phyloP scores from a whole-genome alignment of 768 basidiomycete species.

The Russula virescens region DNA sequence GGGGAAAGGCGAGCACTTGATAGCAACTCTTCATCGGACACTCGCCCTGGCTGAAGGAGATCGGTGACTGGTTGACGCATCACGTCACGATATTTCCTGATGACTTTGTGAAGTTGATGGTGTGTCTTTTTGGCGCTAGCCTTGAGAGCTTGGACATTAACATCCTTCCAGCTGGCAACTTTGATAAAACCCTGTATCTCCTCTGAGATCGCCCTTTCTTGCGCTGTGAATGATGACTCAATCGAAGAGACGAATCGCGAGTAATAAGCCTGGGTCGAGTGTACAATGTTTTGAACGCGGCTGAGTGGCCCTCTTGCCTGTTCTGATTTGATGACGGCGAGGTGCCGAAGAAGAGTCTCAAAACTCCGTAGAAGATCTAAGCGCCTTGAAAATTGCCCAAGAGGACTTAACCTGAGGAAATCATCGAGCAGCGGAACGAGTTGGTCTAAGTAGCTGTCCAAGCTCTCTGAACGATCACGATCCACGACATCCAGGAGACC shows the following conservation, averaged over 20 bases:
- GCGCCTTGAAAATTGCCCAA: slow-evolving; percentile 76
- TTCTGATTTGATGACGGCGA: slow-evolving; percentile 35
- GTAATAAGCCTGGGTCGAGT: slow-evolving; percentile 58
- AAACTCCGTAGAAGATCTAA: slow-evolving; percentile 68
- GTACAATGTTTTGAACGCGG: slow-evolving; percentile 54
- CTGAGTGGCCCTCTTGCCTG: slow-evolving; percentile 34
- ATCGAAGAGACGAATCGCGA: slow-evolving; percentile 50
- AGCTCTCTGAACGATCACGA: slow-evolving; percentile 33
- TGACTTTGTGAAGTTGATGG: slow-evolving; percentile 81
- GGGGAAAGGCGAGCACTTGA: neutral
- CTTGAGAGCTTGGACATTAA: slow-evolving; percentile 90
- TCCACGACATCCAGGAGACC: slow-evolving; percentile 49
- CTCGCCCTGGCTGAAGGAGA: slow-evolving; percentile 30
- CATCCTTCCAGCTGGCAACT: slow-evolving; percentile 96
- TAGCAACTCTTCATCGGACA: neutral
- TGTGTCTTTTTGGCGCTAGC: slow-evolving; percentile 89
- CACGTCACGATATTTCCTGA: slow-evolving; percentile 88
- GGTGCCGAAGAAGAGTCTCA: slow-evolving; percentile 39
- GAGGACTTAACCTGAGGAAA: slow-evolving; percentile 66
- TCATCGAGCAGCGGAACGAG: slow-evolving; percentile 76
- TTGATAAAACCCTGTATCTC: slow-evolving; percentile 84
- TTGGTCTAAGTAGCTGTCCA: slow-evolving; percentile 51
- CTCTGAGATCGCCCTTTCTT: slow-evolving; percentile 62
- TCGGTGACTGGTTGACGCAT: slow-evolving; percentile 63
- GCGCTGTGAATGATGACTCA: slow-evolving; percentile 42